A percentile compares a stretch with the other conserved stretches of the same genome.
phyloP scores from a whole-genome alignment of 345 rosid genomes.

The Syzygium oleosum region DNA sequence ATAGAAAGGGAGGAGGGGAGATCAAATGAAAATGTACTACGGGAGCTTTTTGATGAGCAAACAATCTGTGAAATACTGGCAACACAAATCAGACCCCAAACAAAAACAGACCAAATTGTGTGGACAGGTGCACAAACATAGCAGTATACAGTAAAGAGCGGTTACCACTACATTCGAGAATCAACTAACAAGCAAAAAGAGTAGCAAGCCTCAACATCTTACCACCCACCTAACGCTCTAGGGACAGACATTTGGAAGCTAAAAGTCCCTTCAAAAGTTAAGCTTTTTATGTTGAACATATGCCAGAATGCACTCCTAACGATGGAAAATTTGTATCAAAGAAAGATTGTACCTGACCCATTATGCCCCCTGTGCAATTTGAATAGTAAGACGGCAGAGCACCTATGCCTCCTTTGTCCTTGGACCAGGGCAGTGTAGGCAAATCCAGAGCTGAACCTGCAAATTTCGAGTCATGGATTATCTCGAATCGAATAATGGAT shows the following conservation, averaged over 20 bases:
- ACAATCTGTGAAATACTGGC: rapidly evolving
- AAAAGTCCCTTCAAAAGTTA: background rate
- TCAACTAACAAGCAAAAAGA: background rate
- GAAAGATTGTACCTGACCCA: background rate
- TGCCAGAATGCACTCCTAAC: background rate
- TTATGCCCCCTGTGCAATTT: background rate
- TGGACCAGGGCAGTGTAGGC: background rate
- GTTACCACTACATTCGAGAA: background rate
- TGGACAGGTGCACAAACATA: rapidly evolving
- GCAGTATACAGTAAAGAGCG: background rate
- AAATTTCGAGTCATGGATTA: rapidly evolving
- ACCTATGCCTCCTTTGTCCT: background rate
- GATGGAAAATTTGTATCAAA: too few species aligned
- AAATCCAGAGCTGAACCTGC: background rate
- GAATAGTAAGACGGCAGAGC: background rate
- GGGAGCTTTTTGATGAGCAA: background rate
- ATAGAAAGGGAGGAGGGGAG: background rate
- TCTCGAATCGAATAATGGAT: too few species aligned
- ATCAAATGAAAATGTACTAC: background rate
- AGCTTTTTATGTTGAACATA: background rate
- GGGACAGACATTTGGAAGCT: too few species aligned
- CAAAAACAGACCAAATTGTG: background rate
- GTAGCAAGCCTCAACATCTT: background rate
- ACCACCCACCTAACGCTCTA: background rate
- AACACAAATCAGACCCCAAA: too few species aligned